These are phyloP conservation scores for Prunus campanulata DNA, from an alignment of 306 rosid genomes.

Conservation along the genomic window DNA sequence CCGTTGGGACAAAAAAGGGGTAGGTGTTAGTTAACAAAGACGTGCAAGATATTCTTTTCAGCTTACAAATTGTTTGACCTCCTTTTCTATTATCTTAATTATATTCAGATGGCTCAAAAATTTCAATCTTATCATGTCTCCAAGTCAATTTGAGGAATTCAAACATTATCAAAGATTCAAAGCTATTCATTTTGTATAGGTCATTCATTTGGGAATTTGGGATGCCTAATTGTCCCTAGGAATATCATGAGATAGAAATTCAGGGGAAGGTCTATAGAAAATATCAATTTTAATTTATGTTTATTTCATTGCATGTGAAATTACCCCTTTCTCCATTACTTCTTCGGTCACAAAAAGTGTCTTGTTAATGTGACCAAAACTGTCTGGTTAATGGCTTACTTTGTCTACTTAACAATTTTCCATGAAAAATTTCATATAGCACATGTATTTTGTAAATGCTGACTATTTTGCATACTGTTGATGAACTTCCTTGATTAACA, in stretches of 20 bases:
- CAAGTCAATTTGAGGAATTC: neutral
- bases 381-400: neutral
- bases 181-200: neutral
- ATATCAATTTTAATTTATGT: too few species aligned
- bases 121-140: neutral
- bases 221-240: neutral
- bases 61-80: neutral
- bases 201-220: neutral
- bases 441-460: neutral
- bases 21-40: neutral
- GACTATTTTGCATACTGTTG: neutral
- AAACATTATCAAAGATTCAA: neutral
- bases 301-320: neutral
- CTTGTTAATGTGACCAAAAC: neutral
- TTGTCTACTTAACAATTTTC: neutral
- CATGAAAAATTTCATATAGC: neutral
- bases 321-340: neutral
- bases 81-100: neutral
- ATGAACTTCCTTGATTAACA: conserved; percentile 17
- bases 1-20: neutral
- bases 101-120: neutral
- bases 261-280: neutral
- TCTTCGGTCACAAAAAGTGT: neutral
- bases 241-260: neutral
- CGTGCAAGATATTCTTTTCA: neutral